Conservation (phyloP, 1,284 basidiomycete genomes). For the Trichosporon ovoides region DNA sequence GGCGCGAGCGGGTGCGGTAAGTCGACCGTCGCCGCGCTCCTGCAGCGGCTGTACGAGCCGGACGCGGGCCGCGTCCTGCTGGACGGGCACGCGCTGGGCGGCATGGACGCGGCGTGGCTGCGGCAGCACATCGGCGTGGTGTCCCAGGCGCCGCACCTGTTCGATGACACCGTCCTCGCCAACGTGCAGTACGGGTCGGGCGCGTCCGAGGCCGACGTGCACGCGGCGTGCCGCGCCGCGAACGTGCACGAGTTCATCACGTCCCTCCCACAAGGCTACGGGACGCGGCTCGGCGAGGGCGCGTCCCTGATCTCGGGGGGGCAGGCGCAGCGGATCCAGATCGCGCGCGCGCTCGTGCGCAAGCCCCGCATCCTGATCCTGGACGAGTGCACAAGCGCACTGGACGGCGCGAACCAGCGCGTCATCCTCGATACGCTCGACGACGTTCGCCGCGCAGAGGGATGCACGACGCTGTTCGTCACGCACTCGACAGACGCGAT, state of each 20-base stretch:
- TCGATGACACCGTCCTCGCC: conserved; percentile 74
- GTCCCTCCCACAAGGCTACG: conserved; percentile 73
- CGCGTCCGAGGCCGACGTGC: conserved; percentile 57
- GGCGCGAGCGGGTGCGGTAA: conserved; percentile 85
- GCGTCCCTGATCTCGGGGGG: conserved; percentile 84
- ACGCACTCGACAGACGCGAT: conserved; percentile 91
- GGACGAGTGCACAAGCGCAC: conserved; percentile 88
- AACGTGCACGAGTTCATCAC: conserved; percentile 83
- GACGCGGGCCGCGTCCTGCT: conserved; percentile 57
- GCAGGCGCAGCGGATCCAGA: conserved; percentile 86
- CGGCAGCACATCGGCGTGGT: conserved; percentile 81
- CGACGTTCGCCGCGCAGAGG: conserved; percentile 26
- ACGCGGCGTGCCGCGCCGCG: conserved; percentile 66
- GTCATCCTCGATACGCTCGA: conserved; percentile 70
- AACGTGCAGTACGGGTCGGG: conserved; percentile 78
- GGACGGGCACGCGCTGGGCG: conserved; percentile 52
- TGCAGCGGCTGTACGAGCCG: conserved; percentile 83
- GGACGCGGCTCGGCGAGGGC: conserved; percentile 81
- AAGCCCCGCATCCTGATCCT: conserved; percentile 72
- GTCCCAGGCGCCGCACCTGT: conserved; percentile 75
- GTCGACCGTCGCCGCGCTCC: conserved; percentile 72
- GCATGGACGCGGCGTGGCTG: conserved; percentile 64
- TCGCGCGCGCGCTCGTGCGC: conserved; percentile 79
- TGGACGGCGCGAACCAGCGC: conserved; percentile 76
- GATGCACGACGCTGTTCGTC: conserved; percentile 77